Evolutionary conservation across 2,329 filamentous ascomycete species (phyloP), one percentile per base, ranked within the genome.

Genomic region (Aspergillus viridinutans): DNA sequence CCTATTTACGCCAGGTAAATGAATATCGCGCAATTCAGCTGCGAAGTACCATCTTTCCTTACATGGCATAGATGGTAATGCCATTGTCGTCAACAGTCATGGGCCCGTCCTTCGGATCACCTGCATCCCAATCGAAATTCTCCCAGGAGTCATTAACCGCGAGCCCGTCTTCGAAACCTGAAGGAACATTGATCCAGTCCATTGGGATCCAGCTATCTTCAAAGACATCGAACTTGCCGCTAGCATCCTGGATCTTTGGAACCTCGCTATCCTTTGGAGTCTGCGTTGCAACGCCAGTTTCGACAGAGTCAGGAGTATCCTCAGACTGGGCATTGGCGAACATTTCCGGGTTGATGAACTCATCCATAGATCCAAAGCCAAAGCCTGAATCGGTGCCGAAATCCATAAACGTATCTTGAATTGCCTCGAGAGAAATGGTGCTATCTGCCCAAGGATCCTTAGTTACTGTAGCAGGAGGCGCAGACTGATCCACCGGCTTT

Each of bases 41-140:
- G 29, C 49, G 56, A 49, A 38, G 53, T 52, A 28, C 53, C 59
- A 57, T 59, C 47, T 52, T 45, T 29, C 63, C 63, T 65, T 60
- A 72, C 56, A 68, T 62, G 42, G 68, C 62, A 49, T 61, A 64
- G 48, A 74, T 68, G 21, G 64, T 58, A 42, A 71, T 65, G 8
- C 59, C 64, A 49, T 57, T 60, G 51, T 67, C 67, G 49, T 69
- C 66, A 43, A 63, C 56, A 45, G 58, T 63, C 48, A 65, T 57
- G 20, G 67, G 63, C 25, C 64, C 63, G 29, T 69, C 67, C 23
- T 69, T 69, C 10, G 63, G 64, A n/a, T 73, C 69, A 40, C 74
- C 57, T 12, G 64, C 63, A n/a, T 77, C 73, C 74, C 75, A 78
- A 53, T 78, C 72, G 32, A 77, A 64, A 35, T 70, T 68, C 42